Conservation (phyloP, 2,329 filamentous ascomycete genomes). For the Periglandula ipomoeae region DNA sequence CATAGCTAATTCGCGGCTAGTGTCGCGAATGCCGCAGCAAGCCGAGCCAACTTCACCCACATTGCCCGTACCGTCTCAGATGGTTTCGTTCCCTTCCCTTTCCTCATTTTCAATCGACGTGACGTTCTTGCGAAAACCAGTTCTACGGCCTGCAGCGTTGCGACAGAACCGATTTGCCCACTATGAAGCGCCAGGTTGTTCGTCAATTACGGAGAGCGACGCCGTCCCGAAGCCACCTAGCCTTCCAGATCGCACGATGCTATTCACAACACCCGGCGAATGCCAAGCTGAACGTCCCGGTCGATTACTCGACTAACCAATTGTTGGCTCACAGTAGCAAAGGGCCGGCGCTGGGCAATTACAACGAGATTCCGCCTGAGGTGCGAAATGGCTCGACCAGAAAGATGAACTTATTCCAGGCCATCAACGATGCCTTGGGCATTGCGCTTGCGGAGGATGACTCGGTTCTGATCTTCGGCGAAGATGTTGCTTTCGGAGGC, state of each 20-base stretch:
- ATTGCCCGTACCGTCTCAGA: not conserved
- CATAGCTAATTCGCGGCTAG: not conserved
- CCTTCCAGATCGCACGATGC: constrained; percentile 16
- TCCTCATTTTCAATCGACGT: constrained; percentile 6
- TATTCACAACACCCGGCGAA: constrained; percentile 52
- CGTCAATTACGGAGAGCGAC: constrained; percentile 21
- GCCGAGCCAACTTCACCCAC: constrained; percentile 19
- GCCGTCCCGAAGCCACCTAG: constrained; percentile 12
- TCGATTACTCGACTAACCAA: constrained; percentile 77
- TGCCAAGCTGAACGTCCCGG: constrained; percentile 69
- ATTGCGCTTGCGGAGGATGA: constrained; percentile 78
- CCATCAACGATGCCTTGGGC: constrained; percentile 82
- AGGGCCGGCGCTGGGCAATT: constrained; percentile 48
- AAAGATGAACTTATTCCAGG: constrained; percentile 87
- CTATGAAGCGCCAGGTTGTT: constrained; percentile 25
- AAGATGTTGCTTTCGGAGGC: constrained; percentile 94
- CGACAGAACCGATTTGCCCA: constrained; percentile 4
- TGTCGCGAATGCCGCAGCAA: constrained; percentile 23
- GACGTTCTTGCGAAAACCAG: not conserved
- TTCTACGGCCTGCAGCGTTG: constrained; percentile 4
- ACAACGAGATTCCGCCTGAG: constrained; percentile 60
- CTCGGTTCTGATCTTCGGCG: constrained; percentile 82
- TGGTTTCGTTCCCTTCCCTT: not conserved
- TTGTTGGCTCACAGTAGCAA: constrained; percentile 74
- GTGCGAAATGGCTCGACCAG: constrained; percentile 63